These are phyloP conservation scores for Digitaria exilis DNA, from an alignment of 202 grass and related monocot genomes.

Conservation along the genomic window DNA sequence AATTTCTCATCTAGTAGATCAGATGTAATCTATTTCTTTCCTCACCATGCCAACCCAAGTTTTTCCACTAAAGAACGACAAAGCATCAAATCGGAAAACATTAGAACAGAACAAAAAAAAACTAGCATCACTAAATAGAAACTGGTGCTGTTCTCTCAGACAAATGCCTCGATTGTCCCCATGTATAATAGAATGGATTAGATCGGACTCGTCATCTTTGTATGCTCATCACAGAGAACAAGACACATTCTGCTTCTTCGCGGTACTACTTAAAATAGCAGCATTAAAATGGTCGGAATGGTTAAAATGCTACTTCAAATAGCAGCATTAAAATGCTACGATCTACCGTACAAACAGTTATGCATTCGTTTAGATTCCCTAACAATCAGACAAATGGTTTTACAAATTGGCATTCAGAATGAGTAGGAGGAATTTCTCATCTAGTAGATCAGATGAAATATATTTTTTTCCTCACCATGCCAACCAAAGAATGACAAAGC, in stretches of 20 bases:
- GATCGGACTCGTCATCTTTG: conserved; percentile 13
- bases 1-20: conserved; percentile 35
- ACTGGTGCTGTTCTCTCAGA: conserved; percentile 22
- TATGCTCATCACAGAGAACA: no score
- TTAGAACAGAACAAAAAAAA: neutral
- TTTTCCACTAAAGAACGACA: neutral
- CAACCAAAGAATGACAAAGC: neutral
- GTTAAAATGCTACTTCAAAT: no score
- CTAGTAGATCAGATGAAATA: neutral
- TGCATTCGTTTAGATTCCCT: no score
- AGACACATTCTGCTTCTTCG: no score
- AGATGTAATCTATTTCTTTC: neutral
- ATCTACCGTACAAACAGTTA: no score
- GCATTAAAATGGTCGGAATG: no score
- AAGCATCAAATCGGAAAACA: neutral
- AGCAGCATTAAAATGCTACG: no score
- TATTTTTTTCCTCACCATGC: conserved; percentile 37
- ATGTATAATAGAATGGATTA: conserved; percentile 35
- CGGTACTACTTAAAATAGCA: no score
- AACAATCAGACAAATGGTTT: no score
- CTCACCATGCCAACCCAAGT: conserved; percentile 39
- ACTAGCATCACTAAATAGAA: neutral
- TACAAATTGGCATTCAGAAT: conserved; percentile 12
- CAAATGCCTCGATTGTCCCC: conserved; percentile 39
- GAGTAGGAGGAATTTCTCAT: conserved; percentile 52